Conservation (phyloP, 1,284 basidiomycete genomes). For the Amylostereum chailletii region DNA sequence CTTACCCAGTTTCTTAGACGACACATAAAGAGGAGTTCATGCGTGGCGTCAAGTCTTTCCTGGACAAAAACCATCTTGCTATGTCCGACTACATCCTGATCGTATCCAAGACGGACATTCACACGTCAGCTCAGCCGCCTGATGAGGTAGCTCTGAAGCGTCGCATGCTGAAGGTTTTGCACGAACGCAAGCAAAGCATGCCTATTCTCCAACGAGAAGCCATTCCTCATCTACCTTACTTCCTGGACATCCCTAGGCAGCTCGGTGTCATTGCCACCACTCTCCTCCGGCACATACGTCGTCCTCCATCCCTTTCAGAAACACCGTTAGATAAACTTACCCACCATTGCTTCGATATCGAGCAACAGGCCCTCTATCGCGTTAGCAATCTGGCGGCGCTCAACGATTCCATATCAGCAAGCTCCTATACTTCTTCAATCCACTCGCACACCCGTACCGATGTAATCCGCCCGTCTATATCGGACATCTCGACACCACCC, state of each 20-base stretch:
- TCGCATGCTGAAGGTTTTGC: constrained; percentile 45
- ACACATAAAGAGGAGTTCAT: constrained; percentile 68
- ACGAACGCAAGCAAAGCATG: constrained; percentile 42
- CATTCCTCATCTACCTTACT: constrained; percentile 57
- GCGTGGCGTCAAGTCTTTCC: constrained; percentile 60
- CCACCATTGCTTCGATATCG: constrained; percentile 32
- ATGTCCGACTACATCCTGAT: constrained; percentile 71
- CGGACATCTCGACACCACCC: too few species aligned
- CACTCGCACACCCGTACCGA: too few species aligned
- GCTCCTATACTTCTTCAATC: too few species aligned
- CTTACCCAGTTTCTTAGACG: constrained; percentile 26
- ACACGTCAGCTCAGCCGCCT: constrained; percentile 17
- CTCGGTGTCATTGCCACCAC: constrained; percentile 67
- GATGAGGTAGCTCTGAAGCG: constrained; percentile 41
- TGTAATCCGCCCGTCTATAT: too few species aligned
- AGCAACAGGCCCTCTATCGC: constrained; percentile 55
- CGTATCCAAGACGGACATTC: constrained; percentile 47
- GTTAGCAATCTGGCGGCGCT: constrained; percentile 45
- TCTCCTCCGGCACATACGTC: constrained; percentile 46
- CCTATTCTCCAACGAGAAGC: constrained; percentile 56
- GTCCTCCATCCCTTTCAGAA: constrained; percentile 12
- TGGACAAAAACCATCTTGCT: constrained; percentile 44
- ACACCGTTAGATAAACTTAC: constrained; percentile 37
- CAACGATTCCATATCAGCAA: too few species aligned
- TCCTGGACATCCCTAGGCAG: constrained; percentile 64